These are phyloP conservation scores for Coemansia sp. DNA, from an alignment of 192 early-diverging fungal genomes.

Conservation along the genomic window DNA sequence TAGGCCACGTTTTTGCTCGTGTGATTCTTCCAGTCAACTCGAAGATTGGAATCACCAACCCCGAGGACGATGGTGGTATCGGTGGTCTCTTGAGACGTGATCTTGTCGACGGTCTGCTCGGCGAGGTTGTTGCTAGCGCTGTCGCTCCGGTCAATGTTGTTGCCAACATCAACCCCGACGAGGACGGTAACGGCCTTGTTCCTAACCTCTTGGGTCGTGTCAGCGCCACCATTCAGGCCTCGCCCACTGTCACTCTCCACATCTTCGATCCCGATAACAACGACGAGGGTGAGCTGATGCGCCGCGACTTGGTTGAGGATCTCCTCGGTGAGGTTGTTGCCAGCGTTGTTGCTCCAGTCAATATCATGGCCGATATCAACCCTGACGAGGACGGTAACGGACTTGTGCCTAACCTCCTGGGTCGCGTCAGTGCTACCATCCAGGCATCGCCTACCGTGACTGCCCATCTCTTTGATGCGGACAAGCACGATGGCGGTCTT, in stretches of 20 bases:
- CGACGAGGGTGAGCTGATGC: constrained; percentile 4
- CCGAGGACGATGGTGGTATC: constrained; percentile 3
- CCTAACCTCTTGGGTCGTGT: constrained; percentile 1
- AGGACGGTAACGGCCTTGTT: constrained; percentile 6
- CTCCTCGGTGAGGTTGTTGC: constrained; percentile 28
- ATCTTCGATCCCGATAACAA: constrained; percentile 8
- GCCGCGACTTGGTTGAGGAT: constrained; percentile 20
- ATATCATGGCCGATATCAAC: constrained; percentile 33
- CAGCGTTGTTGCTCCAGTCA: constrained; percentile 23
- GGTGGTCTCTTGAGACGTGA: neutral
- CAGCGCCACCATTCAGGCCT: constrained; percentile 10
- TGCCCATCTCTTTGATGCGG: constrained; percentile 11
- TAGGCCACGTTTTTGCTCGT: constrained; percentile 20
- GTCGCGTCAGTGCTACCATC: constrained; percentile 23
- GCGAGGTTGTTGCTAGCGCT: constrained; percentile 6
- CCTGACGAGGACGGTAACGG: constrained; percentile 35
- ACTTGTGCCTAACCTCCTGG: constrained; percentile 33
- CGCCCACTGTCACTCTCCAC: constrained; percentile 9
- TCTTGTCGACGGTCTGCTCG: neutral
- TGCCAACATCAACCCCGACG: constrained; percentile 4
- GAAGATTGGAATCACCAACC: constrained; percentile 26
- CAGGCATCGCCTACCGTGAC: constrained; percentile 20
- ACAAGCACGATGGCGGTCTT: constrained; percentile 8
- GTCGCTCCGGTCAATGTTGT: constrained; percentile 1
- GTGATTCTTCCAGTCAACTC: constrained; percentile 21